Evolutionary conservation across 371 early-diverging fungal genomes (phyloP), one percentile per base, ranked within the genome.

Genomic region (Batrachochytrium dendrobatidis): DNA sequence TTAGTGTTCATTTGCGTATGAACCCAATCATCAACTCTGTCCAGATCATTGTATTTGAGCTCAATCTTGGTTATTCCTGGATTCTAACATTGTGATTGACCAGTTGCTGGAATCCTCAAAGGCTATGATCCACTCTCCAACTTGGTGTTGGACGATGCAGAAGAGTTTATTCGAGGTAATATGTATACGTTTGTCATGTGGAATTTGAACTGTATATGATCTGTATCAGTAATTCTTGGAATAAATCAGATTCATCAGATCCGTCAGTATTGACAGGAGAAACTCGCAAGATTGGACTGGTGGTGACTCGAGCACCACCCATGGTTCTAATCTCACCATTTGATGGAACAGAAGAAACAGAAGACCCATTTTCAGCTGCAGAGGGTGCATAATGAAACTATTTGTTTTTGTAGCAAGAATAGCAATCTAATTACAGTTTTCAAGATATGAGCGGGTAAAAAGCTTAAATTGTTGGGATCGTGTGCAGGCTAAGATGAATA

Each of bases 51-150:
- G 20, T 0, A 6, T 44, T 30, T 10, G 45, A 20, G 50, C 34
- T 60, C 30, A 63, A 33, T 44, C 60, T 58, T 64, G 20, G 43
- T 7, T 55, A 15, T 56, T 58, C 12, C 29, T 59, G 22, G 20
- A 25, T 48, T n/a, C 12, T 6, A 60, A 1, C 26, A 34, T 30
- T 33, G 32, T 22, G n/a, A 5, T 8, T 18, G 30, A 26, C 32
- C 68, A 94, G 97, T 94, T 35, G 81, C 84, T 26, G 95, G 97
- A 55, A 78, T 81, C 12, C 80, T 97, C 59, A 94, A 91, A 77
- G 96, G 95, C 15, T 91, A 81, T 59, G 97, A 97, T 71, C 94
- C 85, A 29, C 80, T 97, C 52, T 71, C 89, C 62, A 97, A 95
- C 71, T 76, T 97, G 53, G 95, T 97, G 1, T 76, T 97, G 57